These are phyloP conservation scores for Colletotrichum lini DNA, from an alignment of 2,329 filamentous ascomycete species.

Conservation along the genomic window DNA sequence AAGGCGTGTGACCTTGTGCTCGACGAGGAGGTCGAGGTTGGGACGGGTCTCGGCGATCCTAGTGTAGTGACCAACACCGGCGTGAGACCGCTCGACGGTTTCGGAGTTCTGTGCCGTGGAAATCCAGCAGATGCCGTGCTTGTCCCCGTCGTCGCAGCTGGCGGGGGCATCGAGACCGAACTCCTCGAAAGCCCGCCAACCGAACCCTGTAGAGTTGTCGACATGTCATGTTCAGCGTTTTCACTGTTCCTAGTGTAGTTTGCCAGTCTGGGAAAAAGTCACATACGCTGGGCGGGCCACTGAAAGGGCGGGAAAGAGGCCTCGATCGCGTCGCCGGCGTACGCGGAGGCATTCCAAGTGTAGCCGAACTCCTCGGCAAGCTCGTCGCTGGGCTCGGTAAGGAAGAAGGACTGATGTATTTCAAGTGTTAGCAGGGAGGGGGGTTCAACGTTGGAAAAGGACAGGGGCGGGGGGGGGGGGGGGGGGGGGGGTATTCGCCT, in stretches of 20 bases:
- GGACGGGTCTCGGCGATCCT: constrained; percentile 45
- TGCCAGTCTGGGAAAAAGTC: constrained; percentile 5
- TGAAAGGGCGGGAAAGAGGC: constrained; percentile 51
- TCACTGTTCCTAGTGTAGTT: neutral
- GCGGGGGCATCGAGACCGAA: constrained; percentile 45
- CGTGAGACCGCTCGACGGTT: constrained; percentile 48
- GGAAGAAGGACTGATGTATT: constrained; percentile 20
- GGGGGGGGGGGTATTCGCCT: constrained; percentile 49
- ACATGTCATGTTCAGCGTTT: neutral
- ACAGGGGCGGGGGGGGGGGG: neutral
- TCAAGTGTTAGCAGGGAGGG: neutral
- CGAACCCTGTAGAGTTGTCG: constrained; percentile 22
- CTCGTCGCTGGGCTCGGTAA: constrained; percentile 45
- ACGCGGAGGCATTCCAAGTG: constrained; percentile 51
- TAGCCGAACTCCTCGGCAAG: constrained; percentile 49
- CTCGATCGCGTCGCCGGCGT: constrained; percentile 51
- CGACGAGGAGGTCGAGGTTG: constrained; percentile 47
- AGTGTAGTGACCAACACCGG: constrained; percentile 50
- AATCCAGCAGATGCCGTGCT: constrained; percentile 51
- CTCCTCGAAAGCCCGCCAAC: constrained; percentile 45
- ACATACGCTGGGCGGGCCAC: constrained; percentile 48
- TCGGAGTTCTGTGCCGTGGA: constrained; percentile 49
- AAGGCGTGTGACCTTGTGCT: constrained; percentile 49
- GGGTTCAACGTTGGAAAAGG: neutral
- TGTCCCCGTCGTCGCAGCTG: constrained; percentile 50